Conservation (phyloP, 345 rosid species). For the Sapria himalayana region DNA sequence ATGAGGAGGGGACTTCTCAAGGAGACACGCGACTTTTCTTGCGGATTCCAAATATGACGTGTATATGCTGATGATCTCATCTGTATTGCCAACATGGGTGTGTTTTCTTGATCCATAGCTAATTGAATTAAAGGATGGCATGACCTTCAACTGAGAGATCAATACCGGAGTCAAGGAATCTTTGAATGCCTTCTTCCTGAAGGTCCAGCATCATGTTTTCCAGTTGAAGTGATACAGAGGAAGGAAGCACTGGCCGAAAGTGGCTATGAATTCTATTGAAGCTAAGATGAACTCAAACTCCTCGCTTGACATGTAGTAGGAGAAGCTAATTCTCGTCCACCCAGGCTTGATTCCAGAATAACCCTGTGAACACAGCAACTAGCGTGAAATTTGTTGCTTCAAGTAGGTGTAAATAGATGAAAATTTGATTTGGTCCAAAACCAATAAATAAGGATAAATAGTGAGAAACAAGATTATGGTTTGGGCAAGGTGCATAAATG, state of each 20-base stretch:
- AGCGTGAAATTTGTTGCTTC: too few relatives aligned
- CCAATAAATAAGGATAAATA: too few relatives aligned
- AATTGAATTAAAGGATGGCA: conserved; percentile 1
- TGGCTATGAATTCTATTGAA: conserved; percentile 26
- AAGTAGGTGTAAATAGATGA: too few relatives aligned
- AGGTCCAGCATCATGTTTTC: conserved; percentile 25
- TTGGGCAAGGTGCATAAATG: too few relatives aligned
- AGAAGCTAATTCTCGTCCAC: conserved; percentile 51
- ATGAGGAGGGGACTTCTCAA: conserved; percentile 19
- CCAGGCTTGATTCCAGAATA: conserved; percentile 32
- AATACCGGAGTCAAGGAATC: too few relatives aligned
- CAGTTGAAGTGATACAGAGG: conserved; percentile 20
- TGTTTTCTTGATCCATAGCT: not conserved
- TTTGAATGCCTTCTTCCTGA: conserved; percentile 11
- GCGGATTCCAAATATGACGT: conserved; percentile 14
- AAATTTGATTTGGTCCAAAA: too few relatives aligned
- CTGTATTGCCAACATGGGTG: not conserved
- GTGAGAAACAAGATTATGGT: too few relatives aligned
- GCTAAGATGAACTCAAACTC: conserved; percentile 32
- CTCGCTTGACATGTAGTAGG: conserved; percentile 34
- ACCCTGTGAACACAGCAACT: too few relatives aligned
- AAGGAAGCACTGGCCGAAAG: conserved; percentile 31
- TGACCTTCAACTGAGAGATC: not conserved
- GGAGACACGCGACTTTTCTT: conserved; percentile 14
- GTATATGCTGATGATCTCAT: not conserved